Percentiles rank a stretch among this genome's conserved stretches.
These are phyloP conservation scores for Hyaloperonospora arabidopsidis DNA, from an alignment of 352 stramenopile species.

Conservation along the genomic window DNA sequence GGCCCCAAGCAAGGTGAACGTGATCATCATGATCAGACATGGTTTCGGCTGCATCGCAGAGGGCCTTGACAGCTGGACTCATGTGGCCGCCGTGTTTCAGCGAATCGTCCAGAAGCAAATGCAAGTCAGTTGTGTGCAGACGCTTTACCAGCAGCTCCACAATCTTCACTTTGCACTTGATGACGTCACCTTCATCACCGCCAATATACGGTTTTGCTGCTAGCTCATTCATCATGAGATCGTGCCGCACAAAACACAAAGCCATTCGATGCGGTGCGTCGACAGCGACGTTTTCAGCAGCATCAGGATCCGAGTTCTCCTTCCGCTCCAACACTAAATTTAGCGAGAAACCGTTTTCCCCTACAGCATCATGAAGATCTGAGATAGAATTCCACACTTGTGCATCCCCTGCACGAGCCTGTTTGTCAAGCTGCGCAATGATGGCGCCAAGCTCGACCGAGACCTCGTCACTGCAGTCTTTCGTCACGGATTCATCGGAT, in stretches of 20 bases:
- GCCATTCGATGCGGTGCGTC: conserved; percentile 19
- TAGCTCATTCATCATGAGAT: conserved; percentile 63
- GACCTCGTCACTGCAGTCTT: conserved; percentile 4
- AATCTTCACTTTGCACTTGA: conserved; percentile 21
- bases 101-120: conserved; percentile 68
- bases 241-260: conserved; percentile 49
- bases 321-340: conserved; percentile 33
- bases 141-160: conserved; percentile 16
- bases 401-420: conserved; percentile 8
- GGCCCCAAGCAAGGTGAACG: conserved; percentile 22
- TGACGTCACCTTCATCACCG: conserved; percentile 44
- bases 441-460: conserved; percentile 12
- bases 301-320: conserved; percentile 13
- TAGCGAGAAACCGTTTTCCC: conserved; percentile 18
- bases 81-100: conserved; percentile 20
- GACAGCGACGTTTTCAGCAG: conserved; percentile 3
- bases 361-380: conserved; percentile 22
- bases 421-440: conserved; percentile 21
- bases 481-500: not conserved
- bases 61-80: conserved; percentile 17
- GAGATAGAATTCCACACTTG: conserved; percentile 31
- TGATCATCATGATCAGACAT: conserved; percentile 16
- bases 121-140: conserved; percentile 20
- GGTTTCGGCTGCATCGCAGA: conserved; percentile 14
- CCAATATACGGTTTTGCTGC: conserved; percentile 62